Percentiles rank a stretch among this genome's conserved stretches.
phyloP scores from a whole-genome alignment of 2,329 filamentous ascomycete genomes.

The Fusarium brevicatenulatum region DNA sequence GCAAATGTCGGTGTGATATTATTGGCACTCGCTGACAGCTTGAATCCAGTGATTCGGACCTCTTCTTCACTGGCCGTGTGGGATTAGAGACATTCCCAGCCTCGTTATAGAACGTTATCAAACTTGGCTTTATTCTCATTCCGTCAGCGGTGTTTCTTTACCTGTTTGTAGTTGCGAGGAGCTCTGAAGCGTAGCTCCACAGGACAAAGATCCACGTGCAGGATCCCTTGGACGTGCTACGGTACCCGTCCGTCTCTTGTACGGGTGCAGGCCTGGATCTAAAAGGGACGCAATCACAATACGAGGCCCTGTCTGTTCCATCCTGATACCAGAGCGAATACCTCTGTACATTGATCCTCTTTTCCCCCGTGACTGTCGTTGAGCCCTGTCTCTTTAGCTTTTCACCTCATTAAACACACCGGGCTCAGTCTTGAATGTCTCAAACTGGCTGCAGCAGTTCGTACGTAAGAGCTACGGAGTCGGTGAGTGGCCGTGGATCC shows the following conservation, averaged over 20 bases:
- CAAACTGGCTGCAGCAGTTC: constrained; percentile 36
- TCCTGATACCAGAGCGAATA: not conserved
- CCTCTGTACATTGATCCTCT: not conserved
- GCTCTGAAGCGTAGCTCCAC: constrained; percentile 9
- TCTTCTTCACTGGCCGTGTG: constrained; percentile 21
- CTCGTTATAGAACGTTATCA: constrained; percentile 15
- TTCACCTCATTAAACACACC: not conserved
- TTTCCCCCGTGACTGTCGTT: constrained; percentile 12
- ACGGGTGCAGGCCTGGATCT: not conserved
- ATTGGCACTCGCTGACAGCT: constrained; percentile 22
- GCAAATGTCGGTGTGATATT: constrained; percentile 43
- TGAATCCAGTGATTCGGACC: constrained; percentile 30
- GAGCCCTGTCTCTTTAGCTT: constrained; percentile 18
- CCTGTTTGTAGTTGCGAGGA: not conserved
- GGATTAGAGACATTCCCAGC: constrained; percentile 33
- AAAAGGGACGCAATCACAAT: not conserved
- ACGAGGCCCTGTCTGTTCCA: not conserved
- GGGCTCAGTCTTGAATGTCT: constrained; percentile 14
- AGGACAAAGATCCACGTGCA: constrained; percentile 23
- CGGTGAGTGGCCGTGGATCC: constrained; percentile 43
- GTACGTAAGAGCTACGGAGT: constrained; percentile 41
- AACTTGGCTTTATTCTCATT: constrained; percentile 4
- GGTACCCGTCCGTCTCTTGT: constrained; percentile 2
- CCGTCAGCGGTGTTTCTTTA: not conserved
- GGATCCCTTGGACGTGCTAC: constrained; percentile 14